Evolutionary conservation across 352 stramenopile species (phyloP).

Genomic region (Pythium pyrilobum): DNA sequence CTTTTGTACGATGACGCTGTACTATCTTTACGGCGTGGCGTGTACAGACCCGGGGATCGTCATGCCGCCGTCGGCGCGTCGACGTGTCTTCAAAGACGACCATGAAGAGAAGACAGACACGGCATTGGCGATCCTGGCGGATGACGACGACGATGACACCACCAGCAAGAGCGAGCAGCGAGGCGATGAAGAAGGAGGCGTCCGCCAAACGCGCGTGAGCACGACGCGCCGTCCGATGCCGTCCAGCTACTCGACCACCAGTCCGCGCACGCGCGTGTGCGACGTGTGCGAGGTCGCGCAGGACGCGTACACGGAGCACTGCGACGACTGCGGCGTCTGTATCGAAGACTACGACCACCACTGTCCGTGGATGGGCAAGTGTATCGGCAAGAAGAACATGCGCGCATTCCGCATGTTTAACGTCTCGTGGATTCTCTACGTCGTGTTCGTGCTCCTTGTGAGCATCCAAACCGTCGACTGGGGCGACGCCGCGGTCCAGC

Average conservation of each 20-base stretch:
- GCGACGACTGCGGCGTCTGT: constrained; percentile 92
- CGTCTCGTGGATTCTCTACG: constrained; percentile 71
- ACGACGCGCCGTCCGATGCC: neutral
- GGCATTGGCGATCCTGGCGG: neutral
- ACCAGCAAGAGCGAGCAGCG: too few species aligned
- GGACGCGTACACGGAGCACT: constrained; percentile 76
- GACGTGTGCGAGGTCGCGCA: constrained; percentile 68
- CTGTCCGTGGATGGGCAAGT: constrained; percentile 94
- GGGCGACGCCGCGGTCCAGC: constrained; percentile 30
- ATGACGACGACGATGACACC: constrained; percentile 5
- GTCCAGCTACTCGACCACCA: constrained; percentile 22
- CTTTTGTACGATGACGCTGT: constrained; percentile 52
- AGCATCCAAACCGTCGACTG: constrained; percentile 55
- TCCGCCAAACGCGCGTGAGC: neutral
- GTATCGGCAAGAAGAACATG: constrained; percentile 90
- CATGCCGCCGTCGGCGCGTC: constrained; percentile 16
- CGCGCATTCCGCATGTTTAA: constrained; percentile 90
- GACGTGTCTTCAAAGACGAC: neutral
- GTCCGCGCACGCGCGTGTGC: constrained; percentile 38
- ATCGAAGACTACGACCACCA: constrained; percentile 88
- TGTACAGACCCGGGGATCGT: constrained; percentile 76
- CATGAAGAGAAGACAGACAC: constrained; percentile 8
- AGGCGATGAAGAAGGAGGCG: neutral
- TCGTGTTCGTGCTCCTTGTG: constrained; percentile 70
- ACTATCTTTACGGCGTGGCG: constrained; percentile 69